Evolutionary conservation across 129 eudicot genomes (phyloP).

Genomic region (Arctium lappa): DNA sequence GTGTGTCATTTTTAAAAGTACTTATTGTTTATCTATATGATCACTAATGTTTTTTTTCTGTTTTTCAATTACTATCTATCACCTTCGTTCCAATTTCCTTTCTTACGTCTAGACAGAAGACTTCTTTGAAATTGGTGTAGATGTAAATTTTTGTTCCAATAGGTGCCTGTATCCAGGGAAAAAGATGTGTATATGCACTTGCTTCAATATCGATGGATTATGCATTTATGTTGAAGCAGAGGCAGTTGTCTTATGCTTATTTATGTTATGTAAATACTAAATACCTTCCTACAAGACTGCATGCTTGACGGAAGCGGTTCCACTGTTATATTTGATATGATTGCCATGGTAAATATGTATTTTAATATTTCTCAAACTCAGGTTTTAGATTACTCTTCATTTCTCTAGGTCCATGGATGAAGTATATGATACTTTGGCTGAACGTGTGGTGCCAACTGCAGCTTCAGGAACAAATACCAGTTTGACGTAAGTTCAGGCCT

Average conservation of each 20-base stretch:
- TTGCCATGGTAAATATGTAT: background rate
- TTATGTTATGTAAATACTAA: background rate
- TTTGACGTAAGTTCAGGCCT: conserved; percentile 58
- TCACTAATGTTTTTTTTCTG: conserved; percentile 12
- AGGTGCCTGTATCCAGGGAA: background rate
- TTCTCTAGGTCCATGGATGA: conserved; percentile 74
- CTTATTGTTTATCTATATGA: conserved; percentile 21
- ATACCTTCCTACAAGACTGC: background rate
- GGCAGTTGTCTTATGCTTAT: background rate
- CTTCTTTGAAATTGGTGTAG: background rate
- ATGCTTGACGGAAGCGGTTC: conserved; percentile 4
- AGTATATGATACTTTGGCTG: conserved; percentile 78
- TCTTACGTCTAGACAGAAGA: background rate
- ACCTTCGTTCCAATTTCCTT: background rate
- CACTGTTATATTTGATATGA: conserved; percentile 1
- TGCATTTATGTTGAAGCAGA: background rate
- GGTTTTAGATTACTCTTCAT: conserved; percentile 5
- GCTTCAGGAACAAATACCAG: conserved; percentile 64
- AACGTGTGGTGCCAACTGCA: conserved; percentile 79
- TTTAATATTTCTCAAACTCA: background rate
- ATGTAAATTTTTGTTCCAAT: background rate
- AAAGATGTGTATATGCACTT: background rate
- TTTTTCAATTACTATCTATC: background rate
- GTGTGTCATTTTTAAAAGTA: conserved; percentile 54
- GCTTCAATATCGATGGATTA: background rate